phyloP scores from a whole-genome alignment of 441 rosid species.

The Gossypium gossypioides region DNA sequence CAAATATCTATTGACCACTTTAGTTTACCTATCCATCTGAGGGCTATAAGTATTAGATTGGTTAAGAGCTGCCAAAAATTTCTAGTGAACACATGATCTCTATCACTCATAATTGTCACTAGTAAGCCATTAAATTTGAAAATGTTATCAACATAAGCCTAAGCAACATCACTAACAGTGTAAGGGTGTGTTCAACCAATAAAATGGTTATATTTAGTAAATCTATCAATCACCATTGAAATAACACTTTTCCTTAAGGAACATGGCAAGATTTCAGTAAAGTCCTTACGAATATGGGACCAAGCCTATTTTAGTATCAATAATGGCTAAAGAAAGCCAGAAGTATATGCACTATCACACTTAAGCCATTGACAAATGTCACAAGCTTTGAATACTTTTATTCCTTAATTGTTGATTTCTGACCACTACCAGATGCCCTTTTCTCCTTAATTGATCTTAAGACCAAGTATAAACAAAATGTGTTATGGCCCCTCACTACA shows the following conservation, averaged over 20 bases:
- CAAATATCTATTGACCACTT: neutral
- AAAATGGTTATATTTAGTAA: neutral
- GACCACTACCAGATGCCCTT: neutral
- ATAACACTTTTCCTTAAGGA: neutral
- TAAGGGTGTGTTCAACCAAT: neutral
- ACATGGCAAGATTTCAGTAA: neutral
- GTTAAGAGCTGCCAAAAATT: neutral
- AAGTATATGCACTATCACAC: neutral
- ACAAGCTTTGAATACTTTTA: neutral
- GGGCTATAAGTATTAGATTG: neutral
- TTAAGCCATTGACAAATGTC: neutral
- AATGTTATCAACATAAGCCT: neutral
- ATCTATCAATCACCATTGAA: neutral
- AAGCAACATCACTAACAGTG: neutral
- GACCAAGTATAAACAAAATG: neutral
- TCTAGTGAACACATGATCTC: neutral
- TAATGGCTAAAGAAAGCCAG: neutral
- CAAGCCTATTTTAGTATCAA: neutral
- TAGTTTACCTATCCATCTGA: neutral
- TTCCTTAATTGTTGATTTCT: neutral
- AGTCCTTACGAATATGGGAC: neutral
- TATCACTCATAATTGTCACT: neutral
- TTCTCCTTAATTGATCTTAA: neutral
- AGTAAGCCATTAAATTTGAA: neutral
- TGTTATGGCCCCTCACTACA: neutral